Evolutionary conservation across 495 filamentous ascomycete species (phyloP), one percentile per base, ranked within the genome.

Genomic region (Penicillium dipodomyicola): DNA sequence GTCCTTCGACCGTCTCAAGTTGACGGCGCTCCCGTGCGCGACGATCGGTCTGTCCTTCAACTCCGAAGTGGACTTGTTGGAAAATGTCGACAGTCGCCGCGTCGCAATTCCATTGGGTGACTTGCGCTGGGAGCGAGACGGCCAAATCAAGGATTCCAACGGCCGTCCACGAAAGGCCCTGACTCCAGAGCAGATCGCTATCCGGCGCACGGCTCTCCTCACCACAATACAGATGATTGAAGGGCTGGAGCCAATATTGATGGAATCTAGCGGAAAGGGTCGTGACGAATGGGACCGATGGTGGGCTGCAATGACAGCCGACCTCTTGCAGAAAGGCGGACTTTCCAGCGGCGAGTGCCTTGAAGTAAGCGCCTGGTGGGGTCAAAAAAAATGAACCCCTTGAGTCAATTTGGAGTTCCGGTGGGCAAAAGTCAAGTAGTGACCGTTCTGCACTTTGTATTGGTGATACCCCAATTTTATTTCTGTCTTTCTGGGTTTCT

Each of bases 331-430:
- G 65, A 82, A 89, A 57, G 84, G 85, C 43, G 88, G 91, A 20
- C 84, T 90, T 23, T 82, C 84, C 33, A 90, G 84, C 75, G 91
- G 92, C 41, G 92, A 97, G 73, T 95, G 91, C 71, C 73, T 97
- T 43, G 92, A 97, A 77, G 82, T 94, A 54, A 92, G 92, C 50
- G 92, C 90, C n/a, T 96, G 91, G 91, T 95, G 90, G 87, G 92
- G 89, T 60, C 77, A 78, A 69, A 95, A 91, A 75, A 81, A 72
- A 70, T 77, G 56, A 72, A 23, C 49, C 42, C 51, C 42, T 47
- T 52, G 33, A 59, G 52, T 67, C 54, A 57, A 56, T 62, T 57
- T 52, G 61, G 65, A 57, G 64, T 71, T 70, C 57, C 52, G 65
- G 52, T 57, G 57, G 60, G 56, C 61, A 56, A 63, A 61, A 54